Conservation (phyloP, 2,329 filamentous ascomycete species). For the Bipolaris victoriae region DNA sequence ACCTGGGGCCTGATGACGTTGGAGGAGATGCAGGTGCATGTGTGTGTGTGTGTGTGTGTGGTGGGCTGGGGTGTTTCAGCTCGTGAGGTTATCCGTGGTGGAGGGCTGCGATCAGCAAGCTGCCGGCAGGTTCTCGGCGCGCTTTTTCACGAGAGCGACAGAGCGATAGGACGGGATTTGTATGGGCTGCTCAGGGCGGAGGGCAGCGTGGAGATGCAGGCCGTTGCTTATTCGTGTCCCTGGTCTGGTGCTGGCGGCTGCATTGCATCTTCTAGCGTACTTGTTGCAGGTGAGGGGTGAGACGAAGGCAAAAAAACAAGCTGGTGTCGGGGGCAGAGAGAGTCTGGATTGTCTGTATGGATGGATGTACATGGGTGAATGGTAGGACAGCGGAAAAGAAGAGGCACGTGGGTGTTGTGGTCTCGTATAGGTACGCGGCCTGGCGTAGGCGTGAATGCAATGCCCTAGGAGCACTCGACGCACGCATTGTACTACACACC, state of each 20-base stretch:
- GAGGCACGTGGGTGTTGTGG: neutral
- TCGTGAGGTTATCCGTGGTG: constrained; percentile 26
- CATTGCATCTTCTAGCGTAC: constrained; percentile 16
- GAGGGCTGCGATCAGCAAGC: constrained; percentile 9
- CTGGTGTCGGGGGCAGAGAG: too few relatives aligned
- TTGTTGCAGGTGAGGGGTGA: neutral
- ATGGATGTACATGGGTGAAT: neutral
- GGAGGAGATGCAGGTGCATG: neutral
- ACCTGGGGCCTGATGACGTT: constrained; percentile 31
- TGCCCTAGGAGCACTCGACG: too few relatives aligned
- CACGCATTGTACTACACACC: too few relatives aligned
- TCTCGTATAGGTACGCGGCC: neutral
- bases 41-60: constrained; percentile 14
- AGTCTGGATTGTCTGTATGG: neutral
- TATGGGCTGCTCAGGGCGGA: constrained; percentile 3
- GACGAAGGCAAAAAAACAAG: neutral
- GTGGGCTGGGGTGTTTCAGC: constrained; percentile 22
- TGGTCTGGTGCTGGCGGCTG: constrained; percentile 17
- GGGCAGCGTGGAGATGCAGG: constrained; percentile 4
- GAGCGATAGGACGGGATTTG: constrained; percentile 6
- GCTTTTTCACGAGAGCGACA: neutral
- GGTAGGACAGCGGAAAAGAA: neutral
- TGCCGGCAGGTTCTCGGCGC: constrained; percentile 1
- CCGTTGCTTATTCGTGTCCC: constrained; percentile 13
- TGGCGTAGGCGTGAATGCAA: too few relatives aligned